Conservation (phyloP, 768 basidiomycete species). For the Xerocomellus amylosporus region DNA sequence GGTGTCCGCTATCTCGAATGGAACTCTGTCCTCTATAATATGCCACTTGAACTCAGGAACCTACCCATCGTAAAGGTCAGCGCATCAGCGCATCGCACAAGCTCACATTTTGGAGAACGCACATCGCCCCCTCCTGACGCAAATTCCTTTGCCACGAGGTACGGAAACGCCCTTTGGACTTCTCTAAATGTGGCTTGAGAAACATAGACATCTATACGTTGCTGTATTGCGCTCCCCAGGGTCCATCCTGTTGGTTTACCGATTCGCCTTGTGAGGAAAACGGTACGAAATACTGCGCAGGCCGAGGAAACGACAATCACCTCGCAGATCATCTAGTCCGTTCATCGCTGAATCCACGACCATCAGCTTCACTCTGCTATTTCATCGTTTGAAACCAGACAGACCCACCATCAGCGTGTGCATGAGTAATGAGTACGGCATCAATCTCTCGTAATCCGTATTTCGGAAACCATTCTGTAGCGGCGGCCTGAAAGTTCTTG, state of each 20-base stretch:
- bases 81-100: background rate
- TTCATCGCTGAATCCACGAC: slow-evolving; percentile 62
- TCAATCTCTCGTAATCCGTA: slow-evolving; percentile 71
- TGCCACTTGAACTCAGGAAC: slow-evolving; percentile 84
- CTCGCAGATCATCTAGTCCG: slow-evolving; percentile 85
- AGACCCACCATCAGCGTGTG: slow-evolving; percentile 71
- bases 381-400: background rate
- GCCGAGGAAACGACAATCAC: slow-evolving; percentile 35
- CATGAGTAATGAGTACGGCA: slow-evolving; percentile 80
- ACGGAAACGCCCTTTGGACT: slow-evolving; percentile 74
- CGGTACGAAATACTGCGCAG: background rate
- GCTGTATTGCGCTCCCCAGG: slow-evolving; percentile 57
- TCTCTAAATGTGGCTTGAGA: slow-evolving; percentile 63
- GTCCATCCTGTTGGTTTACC: slow-evolving; percentile 62
- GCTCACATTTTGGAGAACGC: slow-evolving; percentile 18
- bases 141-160: slow-evolving; percentile 70
- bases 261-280: slow-evolving; percentile 3
- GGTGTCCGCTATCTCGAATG: slow-evolving; percentile 66
- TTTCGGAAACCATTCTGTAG: slow-evolving; percentile 61
- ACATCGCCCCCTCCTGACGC: slow-evolving; percentile 83
- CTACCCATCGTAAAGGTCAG: slow-evolving; percentile 34
- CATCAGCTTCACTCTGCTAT: slow-evolving; percentile 1
- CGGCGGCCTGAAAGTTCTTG: slow-evolving; percentile 71
- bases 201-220: slow-evolving; percentile 71
- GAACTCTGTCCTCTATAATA: slow-evolving; percentile 64